Evolutionary conservation across 768 basidiomycete genomes (phyloP).

Genomic region (Leccinum longicurvipes): DNA sequence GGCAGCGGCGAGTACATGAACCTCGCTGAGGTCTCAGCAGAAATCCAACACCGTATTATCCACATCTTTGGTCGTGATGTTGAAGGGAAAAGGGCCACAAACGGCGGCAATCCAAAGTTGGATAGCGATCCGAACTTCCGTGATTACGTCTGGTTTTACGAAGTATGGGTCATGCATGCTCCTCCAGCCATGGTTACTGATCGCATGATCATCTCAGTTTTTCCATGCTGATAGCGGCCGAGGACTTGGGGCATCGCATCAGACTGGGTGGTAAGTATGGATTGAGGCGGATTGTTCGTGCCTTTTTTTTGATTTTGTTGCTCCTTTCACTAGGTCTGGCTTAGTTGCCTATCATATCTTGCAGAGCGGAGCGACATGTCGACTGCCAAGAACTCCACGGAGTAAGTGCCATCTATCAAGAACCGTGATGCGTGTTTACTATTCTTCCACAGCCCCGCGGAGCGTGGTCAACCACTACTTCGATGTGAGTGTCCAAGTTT

Average conservation of each 20-base stretch:
- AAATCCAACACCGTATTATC: slow-evolving; percentile 98
- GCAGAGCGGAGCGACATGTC: slow-evolving; percentile 84
- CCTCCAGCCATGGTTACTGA: neutral
- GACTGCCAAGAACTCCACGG: slow-evolving; percentile 90
- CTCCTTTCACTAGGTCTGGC: slow-evolving; percentile 59
- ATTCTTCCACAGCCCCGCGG: slow-evolving; percentile 62
- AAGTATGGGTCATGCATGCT: slow-evolving; percentile 44
- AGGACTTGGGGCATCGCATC: slow-evolving; percentile 95
- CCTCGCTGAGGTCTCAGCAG: slow-evolving; percentile 89
- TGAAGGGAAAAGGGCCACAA: slow-evolving; percentile 83
- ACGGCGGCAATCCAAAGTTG: slow-evolving; percentile 84
- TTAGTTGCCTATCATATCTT: slow-evolving; percentile 88
- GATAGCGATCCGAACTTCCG: slow-evolving; percentile 94
- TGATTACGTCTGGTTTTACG: slow-evolving; percentile 96
- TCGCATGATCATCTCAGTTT: slow-evolving; percentile 47
- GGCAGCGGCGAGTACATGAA: slow-evolving; percentile 98
- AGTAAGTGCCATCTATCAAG: slow-evolving; percentile 49
- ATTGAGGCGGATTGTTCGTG: neutral
- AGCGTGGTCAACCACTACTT: slow-evolving; percentile 91
- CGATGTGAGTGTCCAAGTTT: slow-evolving; percentile 55
- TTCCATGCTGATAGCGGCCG: slow-evolving; percentile 93
- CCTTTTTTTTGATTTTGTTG: neutral
- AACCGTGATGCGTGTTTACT: slow-evolving; percentile 1
- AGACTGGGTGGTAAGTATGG: slow-evolving; percentile 83
- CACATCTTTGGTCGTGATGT: slow-evolving; percentile 95